phyloP scores from a whole-genome alignment of 176 grass and related monocot genomes.

The Bonia amplexicaulis region DNA sequence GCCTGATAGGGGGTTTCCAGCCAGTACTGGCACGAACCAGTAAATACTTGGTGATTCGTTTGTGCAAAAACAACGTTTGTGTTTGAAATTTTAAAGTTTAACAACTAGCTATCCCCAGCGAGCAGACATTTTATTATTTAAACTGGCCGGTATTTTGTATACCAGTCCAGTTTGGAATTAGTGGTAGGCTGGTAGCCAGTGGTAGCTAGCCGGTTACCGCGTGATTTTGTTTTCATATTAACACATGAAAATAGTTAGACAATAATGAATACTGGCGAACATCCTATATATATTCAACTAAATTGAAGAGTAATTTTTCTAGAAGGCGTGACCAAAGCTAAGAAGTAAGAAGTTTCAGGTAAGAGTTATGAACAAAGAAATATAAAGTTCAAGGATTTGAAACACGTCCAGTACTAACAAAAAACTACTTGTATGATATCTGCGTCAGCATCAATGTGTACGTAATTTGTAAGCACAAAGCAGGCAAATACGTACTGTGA shows the following conservation, averaged over 20 bases:
- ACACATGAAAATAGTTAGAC: neutral
- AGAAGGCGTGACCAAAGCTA: neutral
- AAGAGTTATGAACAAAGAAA: neutral
- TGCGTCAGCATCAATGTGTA: neutral
- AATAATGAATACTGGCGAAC: neutral
- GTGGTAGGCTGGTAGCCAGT: neutral
- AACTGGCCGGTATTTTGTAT: neutral
- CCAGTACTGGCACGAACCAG: neutral
- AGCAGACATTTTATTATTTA: neutral
- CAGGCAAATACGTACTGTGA: slow-evolving; percentile 15
- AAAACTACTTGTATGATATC: neutral
- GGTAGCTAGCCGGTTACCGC: neutral
- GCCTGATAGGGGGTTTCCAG: neutral
- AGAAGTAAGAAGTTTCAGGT: neutral
- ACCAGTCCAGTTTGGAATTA: neutral
- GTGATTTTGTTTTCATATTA: neutral
- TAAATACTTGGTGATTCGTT: neutral
- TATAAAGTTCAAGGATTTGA: neutral
- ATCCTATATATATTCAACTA: neutral
- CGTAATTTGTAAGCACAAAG: slow-evolving; percentile 13
- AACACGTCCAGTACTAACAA: neutral
- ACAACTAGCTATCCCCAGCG: neutral
- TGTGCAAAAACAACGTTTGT: neutral
- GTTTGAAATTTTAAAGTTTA: neutral
- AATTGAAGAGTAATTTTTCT: neutral